A percentile compares a stretch with the other conserved stretches of the same genome.
phyloP scores from a whole-genome alignment of 495 filamentous ascomycete species.

The Hypoxylon fragiforme region DNA sequence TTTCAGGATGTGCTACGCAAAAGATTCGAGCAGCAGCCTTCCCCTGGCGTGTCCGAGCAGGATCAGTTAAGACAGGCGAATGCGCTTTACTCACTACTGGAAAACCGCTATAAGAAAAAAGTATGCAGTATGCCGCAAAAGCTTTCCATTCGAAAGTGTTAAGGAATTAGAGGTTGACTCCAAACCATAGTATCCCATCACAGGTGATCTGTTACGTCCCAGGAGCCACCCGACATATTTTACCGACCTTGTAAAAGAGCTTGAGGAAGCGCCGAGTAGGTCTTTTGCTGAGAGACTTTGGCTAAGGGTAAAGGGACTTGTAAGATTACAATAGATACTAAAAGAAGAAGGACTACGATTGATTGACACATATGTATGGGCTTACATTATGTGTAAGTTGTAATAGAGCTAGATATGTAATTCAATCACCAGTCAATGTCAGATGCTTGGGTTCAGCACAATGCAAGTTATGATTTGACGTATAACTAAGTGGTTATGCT shows the following conservation, averaged over 20 bases:
- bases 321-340: constrained; percentile 53
- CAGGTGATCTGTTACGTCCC: constrained; percentile 63
- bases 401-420: no score
- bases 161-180: neutral
- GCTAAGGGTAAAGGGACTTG: constrained; percentile 65
- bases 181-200: constrained; percentile 62
- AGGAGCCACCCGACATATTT: constrained; percentile 79
- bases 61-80: constrained; percentile 62
- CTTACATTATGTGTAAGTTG: neutral
- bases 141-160: no score
- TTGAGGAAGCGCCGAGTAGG: constrained; percentile 69
- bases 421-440: no score
- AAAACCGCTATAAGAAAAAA: constrained; percentile 69
- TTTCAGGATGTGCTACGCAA: constrained; percentile 70
- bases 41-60: constrained; percentile 31
- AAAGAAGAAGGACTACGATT: neutral
- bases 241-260: constrained; percentile 68
- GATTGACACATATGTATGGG: no score
- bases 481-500: no score
- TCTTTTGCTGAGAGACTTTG: constrained; percentile 58
- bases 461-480: no score
- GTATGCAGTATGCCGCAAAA: constrained; percentile 36
- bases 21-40: constrained; percentile 51
- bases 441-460: no score
- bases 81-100: constrained; percentile 73